These are phyloP conservation scores for Trichoderma sp. DNA, from an alignment of 2,329 filamentous ascomycete species.

Conservation along the genomic window DNA sequence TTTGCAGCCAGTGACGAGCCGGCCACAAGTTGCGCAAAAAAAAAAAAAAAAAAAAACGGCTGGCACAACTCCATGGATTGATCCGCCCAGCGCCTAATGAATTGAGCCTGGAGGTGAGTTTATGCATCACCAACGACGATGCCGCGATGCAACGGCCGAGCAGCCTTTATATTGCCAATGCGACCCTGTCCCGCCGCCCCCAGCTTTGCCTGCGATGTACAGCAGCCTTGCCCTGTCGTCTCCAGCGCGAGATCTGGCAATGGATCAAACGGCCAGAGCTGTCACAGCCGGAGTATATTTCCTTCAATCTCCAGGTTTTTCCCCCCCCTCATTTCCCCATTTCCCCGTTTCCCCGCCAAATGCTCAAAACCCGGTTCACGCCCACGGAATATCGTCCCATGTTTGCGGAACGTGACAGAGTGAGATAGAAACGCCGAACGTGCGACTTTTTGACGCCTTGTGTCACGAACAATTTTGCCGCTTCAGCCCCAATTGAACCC, in stretches of 20 bases:
- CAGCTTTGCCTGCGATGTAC: background rate
- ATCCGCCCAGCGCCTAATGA: slow-evolving; percentile 6
- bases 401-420: background rate
- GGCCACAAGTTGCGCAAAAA: background rate
- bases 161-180: background rate
- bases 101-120: slow-evolving; percentile 8
- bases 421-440: slow-evolving; percentile 13
- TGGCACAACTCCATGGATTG: too few relatives aligned
- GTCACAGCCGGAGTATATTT: slow-evolving; percentile 15
- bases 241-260: slow-evolving; percentile 7
- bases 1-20: slow-evolving; percentile 10
- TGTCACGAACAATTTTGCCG: slow-evolving; percentile 13
- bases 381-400: background rate
- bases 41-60: too few relatives aligned
- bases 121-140: background rate
- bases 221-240: background rate
- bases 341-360: slow-evolving; percentile 17
- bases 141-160: slow-evolving; percentile 2
- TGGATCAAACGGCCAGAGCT: too few relatives aligned
- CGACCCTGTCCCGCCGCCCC: background rate
- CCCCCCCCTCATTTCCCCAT: slow-evolving; percentile 17
- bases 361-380: slow-evolving; percentile 3
- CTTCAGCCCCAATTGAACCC: background rate
- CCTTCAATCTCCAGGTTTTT: slow-evolving; percentile 10
- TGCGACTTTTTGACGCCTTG: background rate